Base-by-base conservation (phyloP, 306 rosid genomes). In the Rosa chinensis region DNA sequence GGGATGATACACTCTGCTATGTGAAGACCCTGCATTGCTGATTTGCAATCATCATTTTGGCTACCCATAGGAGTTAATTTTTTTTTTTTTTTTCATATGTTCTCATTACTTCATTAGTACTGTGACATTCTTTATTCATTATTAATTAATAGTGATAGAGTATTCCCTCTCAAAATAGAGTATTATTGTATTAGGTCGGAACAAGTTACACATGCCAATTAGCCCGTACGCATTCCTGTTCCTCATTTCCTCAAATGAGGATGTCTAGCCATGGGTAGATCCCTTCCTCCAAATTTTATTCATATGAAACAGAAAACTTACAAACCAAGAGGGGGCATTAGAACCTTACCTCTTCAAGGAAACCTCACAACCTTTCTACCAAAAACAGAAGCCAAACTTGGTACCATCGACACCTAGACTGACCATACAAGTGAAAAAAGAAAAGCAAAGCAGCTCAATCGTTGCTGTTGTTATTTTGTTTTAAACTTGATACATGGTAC, bases 261-360 rank as follows among this genome's bases (percentile, higher is more conserved):
- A 23, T 13, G 37, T 9, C 66, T 59, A 23, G 37, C 20, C 37
- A 10, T 59, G 9, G 32, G 17, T 3, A 25, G 12, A 10, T 7
- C 7, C 14, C 39, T 10, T 2, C 25, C 35, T 7, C 14, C 21
- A 58, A 61, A 23, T 62, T 12, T 62, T 28, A 62, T 62, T 62
- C 18, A 11, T 62, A 11, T 23, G 8, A 25, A 61, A 10, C 17
- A 61, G 12, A 61, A 25, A 5, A 18, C 1, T 25, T 61, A 23
- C 66, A 61, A 61, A 61, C 39, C 18, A 61, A 61, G 66, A 62
- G 67, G 40, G 40, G 67, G 67, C 67, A 62, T 62, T 11, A 62
- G 37, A 62, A 11, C 67, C 67, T 62, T 25, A 28, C 67, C 40
- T 28, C 67, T 62, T 62, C 5, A 53, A 53, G 3, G 32, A 56